Evolutionary conservation across 768 basidiomycete genomes (phyloP), one percentile per base, ranked within the genome.

Genomic region (Lyophyllum semitale): DNA sequence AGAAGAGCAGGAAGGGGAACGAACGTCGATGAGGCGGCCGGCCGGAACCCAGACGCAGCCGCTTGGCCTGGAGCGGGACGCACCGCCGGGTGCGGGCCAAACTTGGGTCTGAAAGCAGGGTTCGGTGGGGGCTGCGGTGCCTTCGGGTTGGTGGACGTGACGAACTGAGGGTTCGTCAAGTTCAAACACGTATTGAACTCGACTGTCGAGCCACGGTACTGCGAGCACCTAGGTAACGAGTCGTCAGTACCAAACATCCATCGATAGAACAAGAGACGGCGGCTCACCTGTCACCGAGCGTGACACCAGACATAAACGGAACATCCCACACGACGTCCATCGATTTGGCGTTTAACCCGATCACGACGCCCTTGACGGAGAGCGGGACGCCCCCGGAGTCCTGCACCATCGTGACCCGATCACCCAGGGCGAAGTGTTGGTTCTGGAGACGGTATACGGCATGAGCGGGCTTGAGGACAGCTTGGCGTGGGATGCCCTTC

Each of bases 281-380:
- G 20, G 65, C 66, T 20, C 63, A 93, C 91, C 95, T 79, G 63
- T 91, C 92, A 3, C 87, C 85, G 11, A 98, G 75, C 0, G 91
- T 97, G 2, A 82, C 80, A 7, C 97, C 97, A 20, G 93, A 87
- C 84, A 99, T 92, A 73, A 99, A 98, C 1, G 93, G 82, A 22
- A 89, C 87, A 68, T 99, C 97, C 92, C 97, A 98, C 0, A 96
- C 82, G 22, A 98, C 89, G 68, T 98, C 97, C 82, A 98, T 89
- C 3, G 89, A 84, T 66, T 88, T 91, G 2, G 87, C 73, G 63
- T 88, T 92, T 64, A 99, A 72, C 13, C 95, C 93, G 49, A 98
- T 84, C 23, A 98, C 95, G 15, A 96, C 93, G 20, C 97, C 97
- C 72, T 96, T 98, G 48, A 87, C 88, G 1, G 87, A 85, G 13